Evolutionary conservation across 176 grass and related monocot genomes (phyloP), one percentile per base, ranked within the genome.

Genomic region (Eragrostis nindensis): DNA sequence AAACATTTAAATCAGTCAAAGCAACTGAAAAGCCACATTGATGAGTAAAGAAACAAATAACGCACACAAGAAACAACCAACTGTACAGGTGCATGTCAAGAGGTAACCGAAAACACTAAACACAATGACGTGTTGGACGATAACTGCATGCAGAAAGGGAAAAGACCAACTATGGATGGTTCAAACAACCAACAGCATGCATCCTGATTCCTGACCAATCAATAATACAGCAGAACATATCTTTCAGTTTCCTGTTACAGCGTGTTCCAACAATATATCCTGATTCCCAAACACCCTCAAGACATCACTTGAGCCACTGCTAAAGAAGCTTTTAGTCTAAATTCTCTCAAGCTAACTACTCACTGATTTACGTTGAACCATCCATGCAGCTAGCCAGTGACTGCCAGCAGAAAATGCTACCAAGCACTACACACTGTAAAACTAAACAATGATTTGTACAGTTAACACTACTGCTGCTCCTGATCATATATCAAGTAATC

Each of bases 1-100:
- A 62, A 5, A 89, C 44, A 82, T 72, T 82, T 40, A 73, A 70
- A 32, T 75, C 57, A 88, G 22, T 53, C 55, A 57, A 19, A n/a
- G 55, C 21, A 57, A 57, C 19, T 6, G 2, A n/a, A 57, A 57
- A 57, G 21, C 19, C 3, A 24, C 55, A 11, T 2, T 57, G 8
- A 24, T 24, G 2, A 24, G 55, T 57, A 80, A 52, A 16, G 13
- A 19, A 80, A 10, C 2, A 36, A 6, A 63, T 45, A 75, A 62
- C 29, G 24, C n/a, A 66, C 21, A 44, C 18, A 22, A 79, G 56
- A 40, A 21, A 56, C 16, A 78, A 22, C 19, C 50, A 1, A 39
- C 3, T 59, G 22, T 16, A 63, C 29, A 73, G 21, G 9, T 19
- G 47, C 17, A 12, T 9, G 0, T 5, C 68, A 47, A 55, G 11